A percentile compares a stretch with the other conserved stretches of the same genome.
Evolutionary conservation across 495 filamentous ascomycete species (phyloP).

Genomic region (Achaetomiella virescens): DNA sequence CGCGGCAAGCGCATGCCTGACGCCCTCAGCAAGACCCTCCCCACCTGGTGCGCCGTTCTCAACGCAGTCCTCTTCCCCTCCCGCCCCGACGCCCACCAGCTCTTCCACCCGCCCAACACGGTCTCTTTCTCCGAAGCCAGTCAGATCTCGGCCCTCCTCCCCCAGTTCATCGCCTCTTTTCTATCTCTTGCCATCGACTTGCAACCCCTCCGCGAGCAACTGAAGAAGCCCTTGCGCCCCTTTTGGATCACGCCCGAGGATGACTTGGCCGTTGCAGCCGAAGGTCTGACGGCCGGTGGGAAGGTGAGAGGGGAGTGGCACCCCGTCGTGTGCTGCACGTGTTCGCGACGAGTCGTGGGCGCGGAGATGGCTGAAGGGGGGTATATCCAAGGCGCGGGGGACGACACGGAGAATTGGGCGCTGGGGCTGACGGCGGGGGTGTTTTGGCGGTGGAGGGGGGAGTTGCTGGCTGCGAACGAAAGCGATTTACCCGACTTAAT

Average conservation of each 20-base stretch:
- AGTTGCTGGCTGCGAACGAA: constrained; percentile 54
- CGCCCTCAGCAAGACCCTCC: constrained; percentile 85
- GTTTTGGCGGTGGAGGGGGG: constrained; percentile 65
- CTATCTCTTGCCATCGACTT: constrained; percentile 34
- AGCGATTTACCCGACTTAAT: constrained; percentile 61
- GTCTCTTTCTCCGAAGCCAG: constrained; percentile 68
- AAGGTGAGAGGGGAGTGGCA: constrained; percentile 50
- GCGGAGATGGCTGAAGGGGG: constrained; percentile 61
- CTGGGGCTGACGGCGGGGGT: constrained; percentile 63
- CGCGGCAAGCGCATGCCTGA: constrained; percentile 92
- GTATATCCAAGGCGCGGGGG: constrained; percentile 91
- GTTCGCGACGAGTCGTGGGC: constrained; percentile 63
- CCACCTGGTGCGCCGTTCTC: constrained; percentile 84
- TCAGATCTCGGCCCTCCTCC: constrained; percentile 67
- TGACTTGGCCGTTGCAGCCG: constrained; percentile 19
- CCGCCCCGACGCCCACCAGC: constrained; percentile 33
- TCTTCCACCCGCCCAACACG: constrained; percentile 59
- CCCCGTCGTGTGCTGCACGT: constrained; percentile 72
- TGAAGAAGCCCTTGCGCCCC: constrained; percentile 56
- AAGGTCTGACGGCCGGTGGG: constrained; percentile 2
- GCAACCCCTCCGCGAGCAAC: constrained; percentile 24
- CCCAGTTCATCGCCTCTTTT: constrained; percentile 59
- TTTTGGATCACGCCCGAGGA: constrained; percentile 54
- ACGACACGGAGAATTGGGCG: constrained; percentile 90
- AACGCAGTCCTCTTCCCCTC: constrained; percentile 74